A percentile compares a stretch with the other conserved stretches of the same genome.
These are phyloP conservation scores for Anisogramma anomala DNA, from an alignment of 2,329 filamentous ascomycete species.

Conservation along the genomic window DNA sequence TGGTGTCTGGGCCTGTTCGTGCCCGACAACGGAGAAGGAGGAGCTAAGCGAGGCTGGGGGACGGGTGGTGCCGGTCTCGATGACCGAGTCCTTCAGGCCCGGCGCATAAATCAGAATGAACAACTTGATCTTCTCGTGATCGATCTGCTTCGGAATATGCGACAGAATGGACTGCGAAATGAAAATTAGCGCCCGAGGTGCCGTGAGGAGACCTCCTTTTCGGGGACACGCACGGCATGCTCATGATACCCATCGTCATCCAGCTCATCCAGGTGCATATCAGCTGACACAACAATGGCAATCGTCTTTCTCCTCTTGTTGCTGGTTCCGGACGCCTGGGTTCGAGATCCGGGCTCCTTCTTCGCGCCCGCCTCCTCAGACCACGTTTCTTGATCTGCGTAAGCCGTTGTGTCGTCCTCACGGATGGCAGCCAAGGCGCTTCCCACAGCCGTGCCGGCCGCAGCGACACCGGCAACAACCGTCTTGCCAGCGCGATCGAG, in stretches of 20 bases:
- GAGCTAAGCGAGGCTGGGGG: slow-evolving; percentile 58
- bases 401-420: slow-evolving; percentile 71
- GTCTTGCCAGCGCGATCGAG: slow-evolving; percentile 73
- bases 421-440: slow-evolving; percentile 73
- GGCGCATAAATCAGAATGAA: slow-evolving; percentile 88
- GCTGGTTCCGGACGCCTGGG: slow-evolving; percentile 24
- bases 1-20: slow-evolving; percentile 58
- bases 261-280: slow-evolving; percentile 46
- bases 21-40: slow-evolving; percentile 78
- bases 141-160: slow-evolving; percentile 67
- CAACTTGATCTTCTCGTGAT: slow-evolving; percentile 62
- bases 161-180: slow-evolving; percentile 64
- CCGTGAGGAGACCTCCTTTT: not conserved
- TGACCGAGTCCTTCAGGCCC: slow-evolving; percentile 54
- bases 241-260: slow-evolving; percentile 56
- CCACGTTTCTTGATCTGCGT: slow-evolving; percentile 82
- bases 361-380: slow-evolving; percentile 75
- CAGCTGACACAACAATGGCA: slow-evolving; percentile 79
- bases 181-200: slow-evolving; percentile 1
- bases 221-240: slow-evolving; percentile 56
- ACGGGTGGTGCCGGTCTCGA: slow-evolving; percentile 43
- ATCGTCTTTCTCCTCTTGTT: slow-evolving; percentile 59
- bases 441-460: slow-evolving; percentile 70
- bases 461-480: slow-evolving; percentile 69
- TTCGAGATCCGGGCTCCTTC: slow-evolving; percentile 30